Evolutionary conservation across 2,329 filamentous ascomycete species (phyloP).

Genomic region (Lizonia empirigonia): DNA sequence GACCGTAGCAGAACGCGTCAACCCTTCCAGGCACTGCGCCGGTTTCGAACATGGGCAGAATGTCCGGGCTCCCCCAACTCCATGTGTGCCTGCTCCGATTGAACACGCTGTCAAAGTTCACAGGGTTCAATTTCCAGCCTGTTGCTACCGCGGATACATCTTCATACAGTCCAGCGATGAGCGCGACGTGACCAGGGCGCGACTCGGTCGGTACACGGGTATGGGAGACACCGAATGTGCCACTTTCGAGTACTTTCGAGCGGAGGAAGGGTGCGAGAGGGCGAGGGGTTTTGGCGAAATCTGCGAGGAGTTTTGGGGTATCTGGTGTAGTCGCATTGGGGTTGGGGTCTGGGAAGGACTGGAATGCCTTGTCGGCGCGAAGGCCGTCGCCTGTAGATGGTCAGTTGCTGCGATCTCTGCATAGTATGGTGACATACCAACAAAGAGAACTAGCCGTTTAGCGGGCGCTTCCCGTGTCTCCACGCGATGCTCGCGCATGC

Average conservation of each 20-base stretch:
- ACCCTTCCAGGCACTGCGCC: slow-evolving; percentile 88
- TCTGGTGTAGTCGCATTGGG: slow-evolving; percentile 57
- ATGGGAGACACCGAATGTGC: slow-evolving; percentile 96
- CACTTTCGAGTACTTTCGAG: slow-evolving; percentile 83
- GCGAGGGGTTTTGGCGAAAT: slow-evolving; percentile 63
- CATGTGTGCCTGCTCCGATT: slow-evolving; percentile 96
- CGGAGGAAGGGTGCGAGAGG: slow-evolving; percentile 90
- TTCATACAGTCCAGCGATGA: slow-evolving; percentile 96
- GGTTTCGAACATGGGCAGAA: slow-evolving; percentile 93
- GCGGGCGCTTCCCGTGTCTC: slow-evolving; percentile 78
- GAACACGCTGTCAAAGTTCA: slow-evolving; percentile 98
- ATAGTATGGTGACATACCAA: slow-evolving; percentile 63
- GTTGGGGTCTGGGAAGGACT: slow-evolving; percentile 88
- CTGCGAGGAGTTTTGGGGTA: slow-evolving; percentile 7
- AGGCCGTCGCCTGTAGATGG: slow-evolving; percentile 74
- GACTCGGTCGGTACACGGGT: slow-evolving; percentile 97
- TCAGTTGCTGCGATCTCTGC: neutral
- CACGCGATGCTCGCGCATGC: slow-evolving; percentile 82
- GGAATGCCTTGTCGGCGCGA: slow-evolving; percentile 96
- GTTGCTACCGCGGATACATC: slow-evolving; percentile 97
- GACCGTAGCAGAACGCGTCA: slow-evolving; percentile 81
- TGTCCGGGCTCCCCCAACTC: slow-evolving; percentile 99
- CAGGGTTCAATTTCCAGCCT: slow-evolving; percentile 97
- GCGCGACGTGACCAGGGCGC: slow-evolving; percentile 90
- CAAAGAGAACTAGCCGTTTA: slow-evolving; percentile 88